Base-by-base conservation (phyloP, 352 stramenopile species). In the Pythium brachiatum region DNA sequence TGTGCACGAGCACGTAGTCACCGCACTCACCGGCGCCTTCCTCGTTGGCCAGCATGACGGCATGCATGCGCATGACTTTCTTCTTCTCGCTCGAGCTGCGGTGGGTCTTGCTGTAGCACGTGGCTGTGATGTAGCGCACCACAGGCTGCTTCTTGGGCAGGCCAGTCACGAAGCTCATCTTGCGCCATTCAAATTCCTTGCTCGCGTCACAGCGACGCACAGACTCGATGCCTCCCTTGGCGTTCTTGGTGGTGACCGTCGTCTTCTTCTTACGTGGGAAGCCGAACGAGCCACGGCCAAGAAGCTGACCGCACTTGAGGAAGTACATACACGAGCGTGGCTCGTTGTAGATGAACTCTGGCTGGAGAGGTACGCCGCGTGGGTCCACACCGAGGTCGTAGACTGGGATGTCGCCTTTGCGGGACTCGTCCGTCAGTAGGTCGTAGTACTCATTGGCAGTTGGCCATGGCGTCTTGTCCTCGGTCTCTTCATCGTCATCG, bases 101-200 rank as follows among this genome's bases (percentile, higher is more conserved):
- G 5, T 74, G 86, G 43, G 74, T 76, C 46, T 80, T 76, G 39
- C 78, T 86, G 59, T 88, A 91, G 68, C 82, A 91, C 31, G 82
- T 89, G 43, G 82, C 82, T 8, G 82, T 91, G 46, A 91, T 86
- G 76, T 89, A 89, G 47, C 80, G 78, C 51, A 91, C 82, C 4
- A 89, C 53, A 4, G 82, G 76, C 50, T 88, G 71, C 66, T 89
- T 88, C 74, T 89, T 91, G 2, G 82, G 79, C 44, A 91, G 54
- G 0, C 75, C 82, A n/a, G 82, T 91, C 39, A 91, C 79, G 55
- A 91, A 91, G 66, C 78, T 89, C 82, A 89, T 91, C 56, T 91
- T 91, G 59, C 82, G 79, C 82, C 82, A 91, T 57, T 89, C 79
- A 64, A 87, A 90, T 57, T 90, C 79, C 62, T 89, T 90, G 68